Base-by-base conservation (phyloP, 2,329 filamentous ascomycete species). In the Huntiella moniliformis region DNA sequence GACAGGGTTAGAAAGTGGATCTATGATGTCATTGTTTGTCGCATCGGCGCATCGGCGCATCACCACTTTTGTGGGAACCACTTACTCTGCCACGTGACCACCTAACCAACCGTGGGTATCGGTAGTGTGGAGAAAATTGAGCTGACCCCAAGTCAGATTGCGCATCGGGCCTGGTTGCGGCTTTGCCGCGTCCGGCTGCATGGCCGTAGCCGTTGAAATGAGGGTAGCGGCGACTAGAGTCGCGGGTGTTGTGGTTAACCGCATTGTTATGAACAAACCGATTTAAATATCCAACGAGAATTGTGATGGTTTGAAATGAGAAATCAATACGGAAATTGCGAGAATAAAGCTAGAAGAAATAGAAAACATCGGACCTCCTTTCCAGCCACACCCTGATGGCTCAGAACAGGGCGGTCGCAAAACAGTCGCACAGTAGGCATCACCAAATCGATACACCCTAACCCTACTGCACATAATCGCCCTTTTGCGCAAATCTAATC, bases 101-200 rank as follows among this genome's bases (percentile, higher is more conserved):
- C 77, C 85, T 57, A 92, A 79, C 91, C 91, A 98, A 55, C 91
- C 88, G 63, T 96, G 91, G 4, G 83, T 91, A 59, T 96, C 82
- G 36, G 91, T 96, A 0, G 91, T 96, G 57, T 93, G 87, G n/a
- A 98, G 64, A 60, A 94, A 92, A 67, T 96, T 96, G 56, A 96
- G 71, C 59, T 94, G 80, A n/a, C 82, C 87, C 84, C 87, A 95
- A 55, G 77, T 73, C 45, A 98, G 69, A 53, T 85, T 73, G 56
- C 88, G 79, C 62, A 96, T 74, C 39, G 86, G 87, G 46, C 81
- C 85, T 48, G 76, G 71, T 50, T 88, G 71, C 5, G 91, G 84
- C 36, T 72, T 63, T n/a, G 78, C 78, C 45, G 88, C 84, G 47
- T 74, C 77, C 7, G 88, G 88, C 61, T 98, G 91, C 49, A 77